phyloP scores from a whole-genome alignment of 164 flowering plant species.

The Litsea cubeba region DNA sequence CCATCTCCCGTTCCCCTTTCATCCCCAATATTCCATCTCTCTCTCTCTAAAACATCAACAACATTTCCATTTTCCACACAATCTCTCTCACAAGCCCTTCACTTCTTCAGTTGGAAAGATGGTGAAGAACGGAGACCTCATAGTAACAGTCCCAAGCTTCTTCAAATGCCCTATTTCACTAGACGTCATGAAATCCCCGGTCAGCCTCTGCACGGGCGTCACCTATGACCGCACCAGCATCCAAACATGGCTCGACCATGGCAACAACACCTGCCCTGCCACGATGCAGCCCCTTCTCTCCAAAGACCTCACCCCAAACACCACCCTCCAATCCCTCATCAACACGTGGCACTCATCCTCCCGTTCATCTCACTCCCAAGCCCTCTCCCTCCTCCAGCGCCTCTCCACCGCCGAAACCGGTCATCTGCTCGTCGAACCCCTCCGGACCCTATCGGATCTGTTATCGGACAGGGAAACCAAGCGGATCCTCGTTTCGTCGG shows the following conservation, averaged over 20 bases:
- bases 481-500: not conserved
- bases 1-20: not conserved
- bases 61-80: not conserved
- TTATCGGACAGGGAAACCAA: conserved; percentile 14
- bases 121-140: conserved; percentile 55
- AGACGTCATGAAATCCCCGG: conserved; percentile 92
- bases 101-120: not conserved
- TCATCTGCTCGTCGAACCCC: conserved; percentile 30
- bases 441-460: conserved; percentile 25
- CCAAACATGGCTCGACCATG: conserved; percentile 82
- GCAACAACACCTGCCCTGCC: conserved; percentile 94
- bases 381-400: not conserved
- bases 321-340: conserved; percentile 72
- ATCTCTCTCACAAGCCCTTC: not conserved
- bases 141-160: conserved; percentile 60
- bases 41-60: not conserved
- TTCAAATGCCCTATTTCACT: conserved; percentile 92
- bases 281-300: conserved; percentile 79
- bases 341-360: conserved; percentile 58
- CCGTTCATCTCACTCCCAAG: not conserved
- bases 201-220: conserved; percentile 80
- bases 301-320: conserved; percentile 74
- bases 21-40: not conserved
- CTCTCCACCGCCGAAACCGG: conserved; percentile 14
- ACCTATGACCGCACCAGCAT: conserved; percentile 91